A percentile compares a stretch with the other conserved stretches of the same genome.
These are phyloP conservation scores for Monilinia vaccinii-corymbosi DNA, from an alignment of 2,329 filamentous ascomycete genomes.

Conservation along the genomic window DNA sequence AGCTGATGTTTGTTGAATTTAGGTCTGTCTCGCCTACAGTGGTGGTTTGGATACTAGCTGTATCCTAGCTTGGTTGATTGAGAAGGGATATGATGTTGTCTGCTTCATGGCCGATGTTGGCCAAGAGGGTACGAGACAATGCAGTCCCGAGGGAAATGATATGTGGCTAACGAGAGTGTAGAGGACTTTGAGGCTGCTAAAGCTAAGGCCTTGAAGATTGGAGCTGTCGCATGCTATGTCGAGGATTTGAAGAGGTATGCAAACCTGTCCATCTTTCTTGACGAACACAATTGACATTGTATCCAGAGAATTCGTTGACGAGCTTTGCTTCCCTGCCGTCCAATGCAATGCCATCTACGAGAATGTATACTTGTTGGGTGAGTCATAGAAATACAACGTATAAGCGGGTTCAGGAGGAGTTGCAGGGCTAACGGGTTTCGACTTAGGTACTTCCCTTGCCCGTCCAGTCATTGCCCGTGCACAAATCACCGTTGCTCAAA, in stretches of 20 bases:
- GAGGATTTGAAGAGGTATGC: constrained; percentile 47
- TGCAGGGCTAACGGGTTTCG: neutral
- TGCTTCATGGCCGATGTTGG: constrained; percentile 61
- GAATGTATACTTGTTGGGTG: constrained; percentile 52
- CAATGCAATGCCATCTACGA: constrained; percentile 66
- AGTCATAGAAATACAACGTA: constrained; percentile 19
- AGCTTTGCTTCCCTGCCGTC: constrained; percentile 66
- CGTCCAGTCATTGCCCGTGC: constrained; percentile 62
- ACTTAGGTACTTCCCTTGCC: constrained; percentile 49
- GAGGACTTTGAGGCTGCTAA: constrained; percentile 68
- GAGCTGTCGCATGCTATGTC: constrained; percentile 33
- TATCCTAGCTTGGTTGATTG: constrained; percentile 38
- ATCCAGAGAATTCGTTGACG: constrained; percentile 62
- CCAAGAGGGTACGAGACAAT: constrained; percentile 41
- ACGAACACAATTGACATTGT: neutral
- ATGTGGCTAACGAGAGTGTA: constrained; percentile 17
- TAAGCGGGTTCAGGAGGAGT: neutral
- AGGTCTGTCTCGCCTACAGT: constrained; percentile 36
- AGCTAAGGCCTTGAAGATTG: constrained; percentile 52
- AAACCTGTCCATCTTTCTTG: neutral
- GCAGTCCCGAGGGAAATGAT: constrained; percentile 11
- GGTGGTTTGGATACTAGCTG: constrained; percentile 38
- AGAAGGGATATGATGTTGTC: constrained; percentile 39
- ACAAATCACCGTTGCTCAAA: constrained; percentile 54
- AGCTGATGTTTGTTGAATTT: constrained; percentile 12